phyloP scores from a whole-genome alignment of 495 filamentous ascomycete species.

The Neurospora tetraspora region DNA sequence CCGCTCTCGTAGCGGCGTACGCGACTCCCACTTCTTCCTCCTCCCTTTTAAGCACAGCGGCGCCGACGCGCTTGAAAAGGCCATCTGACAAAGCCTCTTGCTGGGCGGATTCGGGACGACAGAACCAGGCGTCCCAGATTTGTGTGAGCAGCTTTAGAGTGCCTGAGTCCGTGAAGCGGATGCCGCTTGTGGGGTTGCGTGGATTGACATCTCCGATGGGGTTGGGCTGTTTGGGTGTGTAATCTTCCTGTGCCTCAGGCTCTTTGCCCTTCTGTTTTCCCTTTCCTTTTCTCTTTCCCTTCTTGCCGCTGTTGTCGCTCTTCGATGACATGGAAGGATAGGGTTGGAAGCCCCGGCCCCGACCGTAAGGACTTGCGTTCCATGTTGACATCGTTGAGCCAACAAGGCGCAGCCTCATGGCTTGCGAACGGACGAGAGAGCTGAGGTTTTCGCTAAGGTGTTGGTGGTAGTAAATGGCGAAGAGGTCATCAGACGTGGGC shows the following conservation, averaged over 20 bases:
- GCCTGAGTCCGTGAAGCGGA: not conserved
- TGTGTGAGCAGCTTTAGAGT: not conserved
- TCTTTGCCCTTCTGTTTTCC: not conserved
- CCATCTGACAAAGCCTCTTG: not conserved
- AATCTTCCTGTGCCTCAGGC: not conserved
- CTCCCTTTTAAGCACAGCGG: not conserved
- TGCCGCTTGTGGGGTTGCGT: not conserved
- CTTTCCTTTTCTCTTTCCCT: not conserved
- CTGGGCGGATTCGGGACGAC: not conserved
- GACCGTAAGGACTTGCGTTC: slow-evolving; percentile 13
- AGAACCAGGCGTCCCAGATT: not conserved
- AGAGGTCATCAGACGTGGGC: slow-evolving; percentile 3
- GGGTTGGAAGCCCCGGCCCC: slow-evolving; percentile 14
- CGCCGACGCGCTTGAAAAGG: not conserved
- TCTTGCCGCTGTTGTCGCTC: not conserved
- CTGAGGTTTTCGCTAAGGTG: slow-evolving; percentile 6
- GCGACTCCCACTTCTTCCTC: not conserved
- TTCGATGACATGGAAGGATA: slow-evolving; percentile 2
- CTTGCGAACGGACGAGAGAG: slow-evolving; percentile 10
- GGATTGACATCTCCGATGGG: not conserved
- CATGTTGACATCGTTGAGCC: slow-evolving; percentile 13
- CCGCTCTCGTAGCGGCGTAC: not conserved
- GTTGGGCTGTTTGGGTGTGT: not conserved
- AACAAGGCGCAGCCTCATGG: slow-evolving; percentile 11
- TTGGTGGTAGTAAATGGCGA: slow-evolving; percentile 21